Conservation (phyloP, 2,329 filamentous ascomycete genomes). For the Fusarium sp. region DNA sequence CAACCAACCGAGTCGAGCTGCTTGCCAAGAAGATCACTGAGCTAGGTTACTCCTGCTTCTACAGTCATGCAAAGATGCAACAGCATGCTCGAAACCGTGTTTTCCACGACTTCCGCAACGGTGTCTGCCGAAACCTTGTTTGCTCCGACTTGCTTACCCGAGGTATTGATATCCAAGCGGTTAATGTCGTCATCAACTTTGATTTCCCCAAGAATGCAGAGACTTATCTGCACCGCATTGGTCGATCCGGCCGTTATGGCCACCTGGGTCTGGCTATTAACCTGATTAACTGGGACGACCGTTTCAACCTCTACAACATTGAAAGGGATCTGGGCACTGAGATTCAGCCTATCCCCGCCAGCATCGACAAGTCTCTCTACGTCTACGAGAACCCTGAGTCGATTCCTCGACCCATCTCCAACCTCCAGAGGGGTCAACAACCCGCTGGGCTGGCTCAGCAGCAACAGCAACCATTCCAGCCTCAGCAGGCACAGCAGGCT, state of each 20-base stretch:
- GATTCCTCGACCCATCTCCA: constrained; percentile 83
- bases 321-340: constrained; percentile 97
- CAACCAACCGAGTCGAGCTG: constrained; percentile 96
- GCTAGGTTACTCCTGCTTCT: constrained; percentile 98
- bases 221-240: constrained; percentile 98
- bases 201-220: constrained; percentile 99
- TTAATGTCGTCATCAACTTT: constrained; percentile 99
- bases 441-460: constrained; percentile 45
- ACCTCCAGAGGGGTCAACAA: constrained; percentile 50
- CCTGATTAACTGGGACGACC: constrained; percentile 99
- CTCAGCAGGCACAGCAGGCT: constrained; percentile 45
- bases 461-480: constrained; percentile 42
- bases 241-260: constrained; percentile 95
- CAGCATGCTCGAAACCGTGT: constrained; percentile 97
- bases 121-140: constrained; percentile 96
- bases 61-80: constrained; percentile 98
- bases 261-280: constrained; percentile 98
- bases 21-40: constrained; percentile 99
- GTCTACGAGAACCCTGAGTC: constrained; percentile 97
- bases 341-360: constrained; percentile 93
- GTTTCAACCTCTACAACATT: constrained; percentile 98
- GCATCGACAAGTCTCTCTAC: constrained; percentile 97
- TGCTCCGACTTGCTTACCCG: constrained; percentile 97
- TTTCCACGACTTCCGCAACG: constrained; percentile 99
- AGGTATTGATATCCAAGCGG: constrained; percentile 99